Evolutionary conservation across 768 basidiomycete species (phyloP).

Genomic region (Kwoniella bestiolae): DNA sequence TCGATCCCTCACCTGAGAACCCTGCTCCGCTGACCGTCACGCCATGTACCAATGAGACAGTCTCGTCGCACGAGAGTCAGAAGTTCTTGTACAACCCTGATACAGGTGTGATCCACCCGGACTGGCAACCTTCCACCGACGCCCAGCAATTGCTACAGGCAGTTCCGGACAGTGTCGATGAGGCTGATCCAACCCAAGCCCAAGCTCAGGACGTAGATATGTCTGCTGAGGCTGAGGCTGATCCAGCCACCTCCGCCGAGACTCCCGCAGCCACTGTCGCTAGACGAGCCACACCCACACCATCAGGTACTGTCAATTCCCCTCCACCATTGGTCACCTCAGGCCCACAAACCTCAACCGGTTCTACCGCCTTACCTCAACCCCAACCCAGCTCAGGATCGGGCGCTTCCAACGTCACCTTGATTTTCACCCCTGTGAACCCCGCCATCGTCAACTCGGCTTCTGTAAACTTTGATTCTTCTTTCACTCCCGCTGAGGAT

Average conservation of each 20-base stretch:
- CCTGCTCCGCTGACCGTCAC: slow-evolving; percentile 64
- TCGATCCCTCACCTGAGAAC: slow-evolving; percentile 63
- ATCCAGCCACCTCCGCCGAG: background rate
- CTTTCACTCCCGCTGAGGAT: background rate
- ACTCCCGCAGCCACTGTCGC: slow-evolving; percentile 56
- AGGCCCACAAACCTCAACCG: slow-evolving; percentile 28
- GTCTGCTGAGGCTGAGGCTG: slow-evolving; percentile 1
- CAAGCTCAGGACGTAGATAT: slow-evolving; percentile 60
- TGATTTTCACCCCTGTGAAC: slow-evolving; percentile 44
- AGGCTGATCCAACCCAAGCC: slow-evolving; percentile 55
- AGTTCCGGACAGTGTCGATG: slow-evolving; percentile 34
- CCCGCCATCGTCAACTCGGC: slow-evolving; percentile 28
- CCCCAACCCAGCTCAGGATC: slow-evolving; percentile 6
- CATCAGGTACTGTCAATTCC: slow-evolving; percentile 28
- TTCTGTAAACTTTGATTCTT: slow-evolving; percentile 9
- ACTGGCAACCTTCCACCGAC: slow-evolving; percentile 58
- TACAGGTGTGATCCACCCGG: slow-evolving; percentile 64
- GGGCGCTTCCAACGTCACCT: slow-evolving; percentile 38
- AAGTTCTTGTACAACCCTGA: slow-evolving; percentile 64
- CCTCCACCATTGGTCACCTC: slow-evolving; percentile 47
- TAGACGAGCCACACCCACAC: slow-evolving; percentile 60
- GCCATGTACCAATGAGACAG: slow-evolving; percentile 57
- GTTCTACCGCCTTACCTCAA: slow-evolving; percentile 21
- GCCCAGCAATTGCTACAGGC: slow-evolving; percentile 28
- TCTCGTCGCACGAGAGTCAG: slow-evolving; percentile 62